Evolutionary conservation across 768 basidiomycete genomes (phyloP).

Genomic region (Gloeostereum incarnatum): DNA sequence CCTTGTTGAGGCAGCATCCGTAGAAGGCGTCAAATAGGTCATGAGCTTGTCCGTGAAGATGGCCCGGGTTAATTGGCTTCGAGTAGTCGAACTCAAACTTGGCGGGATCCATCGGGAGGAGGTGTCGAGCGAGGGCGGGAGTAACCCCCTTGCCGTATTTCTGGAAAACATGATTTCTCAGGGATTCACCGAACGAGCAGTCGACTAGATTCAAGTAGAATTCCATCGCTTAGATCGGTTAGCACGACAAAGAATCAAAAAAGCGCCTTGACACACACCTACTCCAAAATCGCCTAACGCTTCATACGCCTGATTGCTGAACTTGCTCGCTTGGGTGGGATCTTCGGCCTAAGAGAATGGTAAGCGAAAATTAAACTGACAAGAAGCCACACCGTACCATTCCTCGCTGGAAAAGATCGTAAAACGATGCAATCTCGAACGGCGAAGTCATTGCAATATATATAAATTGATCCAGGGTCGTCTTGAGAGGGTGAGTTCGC

Average conservation of each 20-base stretch:
- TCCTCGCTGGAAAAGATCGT: background rate
- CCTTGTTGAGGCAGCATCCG: no score
- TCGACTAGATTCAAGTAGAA: slow-evolving; percentile 3
- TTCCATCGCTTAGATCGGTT: slow-evolving; percentile 4
- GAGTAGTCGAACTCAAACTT: no score
- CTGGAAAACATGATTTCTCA: slow-evolving; percentile 3
- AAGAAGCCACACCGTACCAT: background rate
- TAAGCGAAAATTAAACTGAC: background rate
- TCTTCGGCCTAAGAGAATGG: slow-evolving; percentile 3
- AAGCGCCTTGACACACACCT: slow-evolving; percentile 1
- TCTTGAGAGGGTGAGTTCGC: background rate
- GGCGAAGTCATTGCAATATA: background rate
- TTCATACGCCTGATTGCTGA: slow-evolving; percentile 7
- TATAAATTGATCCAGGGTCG: background rate
- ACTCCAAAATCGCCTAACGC: slow-evolving; percentile 8
- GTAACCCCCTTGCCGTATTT: no score
- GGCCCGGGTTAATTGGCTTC: no score
- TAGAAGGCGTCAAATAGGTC: no score
- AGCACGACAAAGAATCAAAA: no score
- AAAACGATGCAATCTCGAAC: background rate
- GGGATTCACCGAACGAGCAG: slow-evolving; percentile 3
- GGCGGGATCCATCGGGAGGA: no score
- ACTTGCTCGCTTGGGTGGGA: slow-evolving; percentile 8
- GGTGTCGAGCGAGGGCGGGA: no score
- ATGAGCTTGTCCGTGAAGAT: no score